Evolutionary conservation across 306 rosid species (phyloP), one percentile per base, ranked within the genome.

Genomic region (Cicer judaicum): DNA sequence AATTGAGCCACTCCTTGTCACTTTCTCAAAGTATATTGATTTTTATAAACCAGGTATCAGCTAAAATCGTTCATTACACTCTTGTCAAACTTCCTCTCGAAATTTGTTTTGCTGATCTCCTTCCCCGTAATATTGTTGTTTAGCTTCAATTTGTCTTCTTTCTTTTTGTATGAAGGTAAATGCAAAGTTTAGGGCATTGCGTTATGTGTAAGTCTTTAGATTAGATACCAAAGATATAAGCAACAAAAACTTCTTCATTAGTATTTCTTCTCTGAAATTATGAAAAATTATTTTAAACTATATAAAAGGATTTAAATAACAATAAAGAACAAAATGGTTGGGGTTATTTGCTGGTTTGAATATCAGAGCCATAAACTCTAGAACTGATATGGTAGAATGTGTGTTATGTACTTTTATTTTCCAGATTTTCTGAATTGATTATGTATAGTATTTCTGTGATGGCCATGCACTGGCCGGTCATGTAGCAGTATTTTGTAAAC

Each of bases 1-100:
- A 93, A 70, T 80, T 91, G 86, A 88, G 94, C 82, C 98, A 91
- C 80, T 88, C 97, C 57, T 86, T 93, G 79, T 89, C 98, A 57
- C 85, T 82, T 49, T 91, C 96, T 39, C 91, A 89, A 68, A 67
- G 89, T 64, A 70, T 93, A 72, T 82, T 93, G 77, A 83, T 93
- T 44, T 93, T 93, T 85, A 84, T 86, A 74, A 93, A 93, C 81
- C 98, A 93, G 98, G 98, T 93, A 88, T 70, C 36, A 14, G 49
- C 42, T 60, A 47, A 48, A 74, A 62, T 52, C 48, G 72, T 67
- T 41, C 8, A 16, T 72, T 75, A 15, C 79, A n/a, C 48, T 54
- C 53, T 61, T 42, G 60, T 43, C 40, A 40, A 19, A 55, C 70
- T 65, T 56, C 49, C 54, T 13, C 14, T 7, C 18, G 7, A 29